These are phyloP conservation scores for Mangifera indica DNA, from an alignment of 345 rosid species.

Conservation along the genomic window DNA sequence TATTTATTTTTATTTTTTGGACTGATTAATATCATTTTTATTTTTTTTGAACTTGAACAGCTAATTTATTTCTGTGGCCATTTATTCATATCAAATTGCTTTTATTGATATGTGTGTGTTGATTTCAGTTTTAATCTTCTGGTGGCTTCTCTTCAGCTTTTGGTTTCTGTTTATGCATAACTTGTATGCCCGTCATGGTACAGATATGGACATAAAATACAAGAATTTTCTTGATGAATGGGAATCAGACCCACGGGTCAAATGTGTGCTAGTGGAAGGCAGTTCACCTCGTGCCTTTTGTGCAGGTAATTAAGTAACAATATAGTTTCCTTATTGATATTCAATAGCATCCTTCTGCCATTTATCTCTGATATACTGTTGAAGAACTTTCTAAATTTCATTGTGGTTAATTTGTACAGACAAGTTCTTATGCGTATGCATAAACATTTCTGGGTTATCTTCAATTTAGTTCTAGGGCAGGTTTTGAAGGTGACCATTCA, in stretches of 20 bases:
- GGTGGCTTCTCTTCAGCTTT: not conserved
- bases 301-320: conserved; percentile 50
- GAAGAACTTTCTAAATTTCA: not conserved
- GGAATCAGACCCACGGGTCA: conserved; percentile 75
- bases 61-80: not conserved
- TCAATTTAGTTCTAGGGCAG: conserved; percentile 25
- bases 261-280: conserved; percentile 77
- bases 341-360: not conserved
- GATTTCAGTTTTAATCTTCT: not conserved
- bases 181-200: conserved; percentile 5
- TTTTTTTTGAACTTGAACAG: not conserved
- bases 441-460: conserved; percentile 9
- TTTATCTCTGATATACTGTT: not conserved
- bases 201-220: conserved; percentile 82
- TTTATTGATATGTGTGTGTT: not conserved
- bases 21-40: not conserved
- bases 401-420: not conserved
- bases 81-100: not conserved
- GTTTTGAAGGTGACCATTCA: conserved; percentile 40
- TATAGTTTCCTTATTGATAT: not conserved
- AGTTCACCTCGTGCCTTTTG: conserved; percentile 82
- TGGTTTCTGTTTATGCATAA: conserved; percentile 5
- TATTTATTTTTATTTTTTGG: not conserved
- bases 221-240: conserved; percentile 77
- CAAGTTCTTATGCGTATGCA: not conserved